Conservation (phyloP, 2,329 filamentous ascomycete genomes). For the Colletotrichum phormii region DNA sequence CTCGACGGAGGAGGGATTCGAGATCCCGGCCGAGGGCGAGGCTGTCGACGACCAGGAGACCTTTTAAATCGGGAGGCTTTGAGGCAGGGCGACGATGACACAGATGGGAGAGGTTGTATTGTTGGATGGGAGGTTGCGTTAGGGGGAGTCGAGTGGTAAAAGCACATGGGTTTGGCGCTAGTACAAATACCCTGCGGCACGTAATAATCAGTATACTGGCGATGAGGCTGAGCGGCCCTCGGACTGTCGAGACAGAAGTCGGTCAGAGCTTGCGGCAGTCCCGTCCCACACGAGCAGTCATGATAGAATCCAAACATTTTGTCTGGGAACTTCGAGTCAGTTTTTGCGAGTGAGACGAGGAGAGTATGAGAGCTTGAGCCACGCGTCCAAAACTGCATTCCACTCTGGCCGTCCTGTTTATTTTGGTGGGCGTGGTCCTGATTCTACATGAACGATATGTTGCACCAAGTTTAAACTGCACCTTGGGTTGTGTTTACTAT, state of each 20-base stretch:
- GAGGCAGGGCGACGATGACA: background rate
- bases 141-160: constrained; percentile 14
- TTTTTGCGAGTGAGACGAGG: background rate
- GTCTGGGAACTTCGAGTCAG: background rate
- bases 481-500: background rate
- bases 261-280: constrained; percentile 16
- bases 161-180: constrained; percentile 35
- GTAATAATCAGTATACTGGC: constrained; percentile 35
- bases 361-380: background rate
- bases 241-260: constrained; percentile 8
- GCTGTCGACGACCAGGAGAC: constrained; percentile 83
- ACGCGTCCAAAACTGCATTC: background rate
- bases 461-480: background rate
- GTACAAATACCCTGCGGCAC: constrained; percentile 35
- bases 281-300: constrained; percentile 24
- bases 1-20: constrained; percentile 93
- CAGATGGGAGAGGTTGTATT: background rate
- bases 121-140: constrained; percentile 11
- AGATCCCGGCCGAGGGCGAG: constrained; percentile 86
- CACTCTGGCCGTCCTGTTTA: background rate
- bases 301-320: constrained; percentile 30
- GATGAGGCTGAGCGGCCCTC: constrained; percentile 25
- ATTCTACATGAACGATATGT: background rate
- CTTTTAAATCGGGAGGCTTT: constrained; percentile 60
- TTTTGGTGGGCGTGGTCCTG: background rate